Evolutionary conservation across 192 early-diverging fungal species (phyloP), one percentile per base, ranked within the genome.

Genomic region (Coemansia sp.): DNA sequence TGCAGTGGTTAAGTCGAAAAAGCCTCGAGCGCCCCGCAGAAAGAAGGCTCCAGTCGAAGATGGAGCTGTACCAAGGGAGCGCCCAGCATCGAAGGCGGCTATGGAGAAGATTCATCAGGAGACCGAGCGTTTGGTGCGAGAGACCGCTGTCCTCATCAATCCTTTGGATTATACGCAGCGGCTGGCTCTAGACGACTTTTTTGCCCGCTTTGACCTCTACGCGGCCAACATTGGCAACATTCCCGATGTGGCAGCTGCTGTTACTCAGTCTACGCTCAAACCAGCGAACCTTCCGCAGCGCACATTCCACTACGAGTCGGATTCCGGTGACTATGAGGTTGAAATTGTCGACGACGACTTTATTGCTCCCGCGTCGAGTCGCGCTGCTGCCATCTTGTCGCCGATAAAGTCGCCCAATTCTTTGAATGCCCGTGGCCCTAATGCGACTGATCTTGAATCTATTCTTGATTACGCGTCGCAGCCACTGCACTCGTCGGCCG

Each of bases 51-150:
- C 24, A 11, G 23, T 2, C 4, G 48, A 51, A 26, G 24, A 24
- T 11, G 48, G 21, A 26, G 38, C 38, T 39, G 48, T 10, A 39
- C 51, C 28, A 31, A 59, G 56, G 3, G 63, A 51, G 42, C 46
- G 69, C 20, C 66, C 68, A 7, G 77, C 77, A 11, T 74, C 77
- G 7, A 80, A 80, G 53, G 57, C 60, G 14, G 79, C 79, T 0
- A 61, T 82, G 42, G 45, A 48, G 0, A 43, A 33, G 42, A 76
- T 82, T 34, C 79, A 76, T 45, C 69, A 71, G 43, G 79, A 82
- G 50, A 73, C 79, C 13, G 73, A 71, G 38, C 69, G 79, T 0
- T 62, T 82, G n/a, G 57, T 79, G 24, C 77, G 77, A 40, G 77
- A 79, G 26, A 79, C 77, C 23, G 61, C 68, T 0, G 72, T 79